phyloP scores from a whole-genome alignment of 352 stramenopile genomes.

The Phytopythium boreale region DNA sequence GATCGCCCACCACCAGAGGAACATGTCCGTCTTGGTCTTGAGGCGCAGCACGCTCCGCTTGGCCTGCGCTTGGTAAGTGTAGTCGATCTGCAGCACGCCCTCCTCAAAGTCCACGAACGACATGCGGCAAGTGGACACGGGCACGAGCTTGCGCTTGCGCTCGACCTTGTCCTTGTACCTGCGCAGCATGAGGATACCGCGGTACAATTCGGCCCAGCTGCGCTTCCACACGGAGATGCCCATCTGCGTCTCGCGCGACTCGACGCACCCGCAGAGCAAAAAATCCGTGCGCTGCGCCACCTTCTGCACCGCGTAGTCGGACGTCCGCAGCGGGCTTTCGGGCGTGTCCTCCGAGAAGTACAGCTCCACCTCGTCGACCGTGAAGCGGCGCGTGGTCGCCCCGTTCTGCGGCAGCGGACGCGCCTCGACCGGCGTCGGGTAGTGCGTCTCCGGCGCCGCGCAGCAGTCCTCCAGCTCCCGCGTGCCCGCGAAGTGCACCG shows the following conservation, averaged over 20 bases:
- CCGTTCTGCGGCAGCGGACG: conserved; percentile 41
- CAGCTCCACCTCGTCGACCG: conserved; percentile 61
- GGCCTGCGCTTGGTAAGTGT: conserved; percentile 46
- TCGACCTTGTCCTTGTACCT: conserved; percentile 55
- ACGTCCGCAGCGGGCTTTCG: conserved; percentile 18
- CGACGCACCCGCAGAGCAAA: conserved; percentile 45
- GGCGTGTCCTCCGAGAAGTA: conserved; percentile 57
- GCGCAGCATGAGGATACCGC: conserved; percentile 61
- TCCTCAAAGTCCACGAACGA: conserved; percentile 53
- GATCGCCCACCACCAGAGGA: conserved; percentile 77
- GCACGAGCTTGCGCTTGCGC: conserved; percentile 50
- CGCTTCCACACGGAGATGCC: conserved; percentile 41
- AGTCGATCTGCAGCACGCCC: conserved; percentile 52
- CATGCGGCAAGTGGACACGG: conserved; percentile 41
- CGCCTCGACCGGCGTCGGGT: conserved; percentile 33
- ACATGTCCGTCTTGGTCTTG: conserved; percentile 52
- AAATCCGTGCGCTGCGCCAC: conserved; percentile 43
- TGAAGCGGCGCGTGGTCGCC: conserved; percentile 42
- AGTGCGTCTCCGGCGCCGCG: conserved; percentile 37
- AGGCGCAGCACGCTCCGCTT: conserved; percentile 47
- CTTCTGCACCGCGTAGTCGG: conserved; percentile 53
- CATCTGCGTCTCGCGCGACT: conserved; percentile 42
- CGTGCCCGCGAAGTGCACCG: conserved; percentile 49
- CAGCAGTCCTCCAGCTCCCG: conserved; percentile 31
- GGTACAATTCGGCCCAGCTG: conserved; percentile 71